phyloP scores from a whole-genome alignment of 352 stramenopile species.

The Thraustotheca clavata region DNA sequence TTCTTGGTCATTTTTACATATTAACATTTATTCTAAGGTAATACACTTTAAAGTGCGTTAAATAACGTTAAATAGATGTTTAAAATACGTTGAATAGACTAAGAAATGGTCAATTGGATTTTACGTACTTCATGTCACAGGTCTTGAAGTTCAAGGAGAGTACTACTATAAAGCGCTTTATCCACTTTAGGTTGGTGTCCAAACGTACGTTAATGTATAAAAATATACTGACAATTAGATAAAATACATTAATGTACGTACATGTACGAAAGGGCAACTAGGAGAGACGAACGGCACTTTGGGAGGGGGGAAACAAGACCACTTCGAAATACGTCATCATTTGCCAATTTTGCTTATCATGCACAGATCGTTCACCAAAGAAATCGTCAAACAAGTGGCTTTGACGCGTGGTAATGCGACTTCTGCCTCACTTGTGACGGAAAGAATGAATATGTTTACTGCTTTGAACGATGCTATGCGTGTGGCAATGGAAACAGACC shows the following conservation, averaged over 20 bases:
- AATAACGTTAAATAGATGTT: too few relatives aligned
- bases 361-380: too few relatives aligned
- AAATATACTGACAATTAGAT: too few relatives aligned
- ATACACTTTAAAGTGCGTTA: too few relatives aligned
- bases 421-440: constrained; percentile 19
- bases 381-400: too few relatives aligned
- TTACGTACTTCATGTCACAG: constrained; percentile 14
- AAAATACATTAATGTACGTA: background rate
- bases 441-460: constrained; percentile 90
- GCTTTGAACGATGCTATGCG: constrained; percentile 90
- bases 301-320: background rate
- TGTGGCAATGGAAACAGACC: constrained; percentile 84
- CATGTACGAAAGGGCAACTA: background rate
- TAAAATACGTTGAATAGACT: background rate
- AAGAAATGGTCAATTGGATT: too few relatives aligned
- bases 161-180: too few relatives aligned
- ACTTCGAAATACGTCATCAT: constrained; percentile 6
- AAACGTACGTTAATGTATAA: too few relatives aligned
- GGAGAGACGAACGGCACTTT: background rate
- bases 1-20: too few relatives aligned
- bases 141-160: constrained; percentile 4
- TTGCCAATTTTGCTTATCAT: too few relatives aligned
- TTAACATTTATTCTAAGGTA: too few relatives aligned
- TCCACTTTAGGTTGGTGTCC: too few relatives aligned
- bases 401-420: background rate